Evolutionary conservation across 345 rosid species (phyloP), one percentile per base, ranked within the genome.

Genomic region (Crucihimalaya himalaica): DNA sequence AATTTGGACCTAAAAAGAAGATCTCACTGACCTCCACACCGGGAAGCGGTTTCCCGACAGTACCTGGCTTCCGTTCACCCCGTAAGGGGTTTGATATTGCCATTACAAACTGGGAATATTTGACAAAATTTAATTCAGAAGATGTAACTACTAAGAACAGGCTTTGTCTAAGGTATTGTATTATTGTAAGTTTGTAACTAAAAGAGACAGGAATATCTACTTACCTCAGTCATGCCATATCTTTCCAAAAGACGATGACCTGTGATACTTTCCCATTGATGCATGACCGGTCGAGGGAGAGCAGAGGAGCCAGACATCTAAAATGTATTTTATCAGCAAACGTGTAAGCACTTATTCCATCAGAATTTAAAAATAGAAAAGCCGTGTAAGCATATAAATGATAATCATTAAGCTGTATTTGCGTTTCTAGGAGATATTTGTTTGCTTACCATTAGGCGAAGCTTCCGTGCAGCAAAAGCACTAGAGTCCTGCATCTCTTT

Each of bases 241-340:
- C 99, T 86, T 81, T 95, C 99, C 84, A 95, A 78, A 65, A 95
- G 98, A 64, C 94, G 86, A 60, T 95, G 98, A 29, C 97, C 96
- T 18, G 99, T 95, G 79, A 95, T 92, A 56, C 80, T 74, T 83
- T 95, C 99, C 99, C 99, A 95, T 71, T 79, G 86, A 71, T 87
- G 89, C 98, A 95, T 90, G 78, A 95, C 88, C 8, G 98, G 96
- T 73, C 84, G 82, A 71, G 99, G 99, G 42, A 95, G 96, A 78
- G 98, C 96, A 37, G 99, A 87, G 69, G 99, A 95, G 66, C 99
- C 99, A 74, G 86, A 88, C 99, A 95, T 95, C 97, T 95, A 76
- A 43, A 32, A 67, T 42, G 55, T 29, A 65, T 58, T 50, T 71
- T 28, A 48, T 65, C 32, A 23, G 56, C 55, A 40, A 27, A 50